Evolutionary conservation across 345 rosid species (phyloP), one percentile per base, ranked within the genome.

Genomic region (Orychophragmus violaceus): DNA sequence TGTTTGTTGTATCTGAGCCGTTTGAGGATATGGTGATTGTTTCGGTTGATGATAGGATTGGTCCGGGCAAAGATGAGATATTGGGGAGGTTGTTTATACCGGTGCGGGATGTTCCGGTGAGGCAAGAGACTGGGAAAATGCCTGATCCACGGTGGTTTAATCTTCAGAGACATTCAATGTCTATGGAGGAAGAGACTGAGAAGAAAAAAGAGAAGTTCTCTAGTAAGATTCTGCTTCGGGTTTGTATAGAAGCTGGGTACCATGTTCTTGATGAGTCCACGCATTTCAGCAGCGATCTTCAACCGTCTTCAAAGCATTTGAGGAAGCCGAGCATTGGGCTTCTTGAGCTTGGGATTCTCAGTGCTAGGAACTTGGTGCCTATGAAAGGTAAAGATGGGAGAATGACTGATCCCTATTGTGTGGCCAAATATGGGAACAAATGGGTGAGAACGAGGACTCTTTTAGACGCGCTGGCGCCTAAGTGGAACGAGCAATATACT

Each of bases 231-330:
- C 78, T 79, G 72, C 53, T 84, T 41, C 66, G 79, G 45, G 6
- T 85, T 18, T 80, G 85, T 75, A 54, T 95, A 49, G 97, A 95
- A 49, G 89, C 90, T 5, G 96, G 99, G n/a, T 91, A 91, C 71
- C 97, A 95, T 74, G 97, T 91, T 60, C 89, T 95, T 36, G 99
- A 95, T 8, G 99, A 95, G 76, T 85, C 97, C 11, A 87, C 96
- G 0, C 89, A 85, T 76, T 89, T 91, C 59, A 95, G 97, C 80
- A 91, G 97, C 49, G 92, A 95, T 79, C 89, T 90, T 23, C 95
- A 94, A 64, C 95, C 97, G 0, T 89, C 97, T 3, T 89, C 97
- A 1, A 95, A 85, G 82, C 77, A 75, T 69, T 74, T 95, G 52
- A 83, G 93, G 82, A 95, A 87, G 82, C 70, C 59, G 25, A 76